Percentiles rank a stretch among this genome's conserved stretches.
phyloP scores from a whole-genome alignment of 768 basidiomycete genomes.

The Guyanaporus albipodus region DNA sequence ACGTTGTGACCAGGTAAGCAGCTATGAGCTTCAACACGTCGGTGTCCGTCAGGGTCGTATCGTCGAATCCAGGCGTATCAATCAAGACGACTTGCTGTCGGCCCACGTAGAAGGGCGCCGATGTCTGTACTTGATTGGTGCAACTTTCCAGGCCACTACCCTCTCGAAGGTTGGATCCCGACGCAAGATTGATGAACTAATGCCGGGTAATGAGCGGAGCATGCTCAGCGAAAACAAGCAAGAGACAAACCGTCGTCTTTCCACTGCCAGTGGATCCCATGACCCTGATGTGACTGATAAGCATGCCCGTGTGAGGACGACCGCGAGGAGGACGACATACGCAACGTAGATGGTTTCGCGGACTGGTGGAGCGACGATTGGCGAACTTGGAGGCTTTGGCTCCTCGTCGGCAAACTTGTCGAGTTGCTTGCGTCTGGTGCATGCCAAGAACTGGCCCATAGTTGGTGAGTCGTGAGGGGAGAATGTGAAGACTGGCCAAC shows the following conservation, averaged over 20 bases:
- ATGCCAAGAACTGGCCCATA: slow-evolving; percentile 29
- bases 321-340: slow-evolving; percentile 16
- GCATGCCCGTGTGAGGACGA: slow-evolving; percentile 3
- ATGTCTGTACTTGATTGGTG: slow-evolving; percentile 33
- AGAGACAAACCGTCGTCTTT: slow-evolving; percentile 31
- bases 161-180: slow-evolving; percentile 31
- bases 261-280: slow-evolving; percentile 36
- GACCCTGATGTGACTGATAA: slow-evolving; percentile 30
- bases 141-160: slow-evolving; percentile 35
- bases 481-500: slow-evolving; percentile 10
- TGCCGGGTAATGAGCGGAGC: slow-evolving; percentile 1
- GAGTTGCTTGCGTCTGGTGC: slow-evolving; percentile 24
- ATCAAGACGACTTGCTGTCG: slow-evolving; percentile 44
- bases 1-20: slow-evolving; percentile 33
- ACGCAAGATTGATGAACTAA: slow-evolving; percentile 37
- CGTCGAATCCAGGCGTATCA: slow-evolving; percentile 64
- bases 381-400: slow-evolving; percentile 16
- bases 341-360: slow-evolving; percentile 27
- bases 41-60: slow-evolving; percentile 46
- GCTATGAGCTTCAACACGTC: slow-evolving; percentile 52
- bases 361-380: slow-evolving; percentile 8
- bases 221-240: not conserved
- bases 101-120: slow-evolving; percentile 21
- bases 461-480: slow-evolving; percentile 17
- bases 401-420: slow-evolving; percentile 26